Evolutionary conservation across 2,329 filamentous ascomycete species (phyloP).

Genomic region (Stachybotrys chartarum): DNA sequence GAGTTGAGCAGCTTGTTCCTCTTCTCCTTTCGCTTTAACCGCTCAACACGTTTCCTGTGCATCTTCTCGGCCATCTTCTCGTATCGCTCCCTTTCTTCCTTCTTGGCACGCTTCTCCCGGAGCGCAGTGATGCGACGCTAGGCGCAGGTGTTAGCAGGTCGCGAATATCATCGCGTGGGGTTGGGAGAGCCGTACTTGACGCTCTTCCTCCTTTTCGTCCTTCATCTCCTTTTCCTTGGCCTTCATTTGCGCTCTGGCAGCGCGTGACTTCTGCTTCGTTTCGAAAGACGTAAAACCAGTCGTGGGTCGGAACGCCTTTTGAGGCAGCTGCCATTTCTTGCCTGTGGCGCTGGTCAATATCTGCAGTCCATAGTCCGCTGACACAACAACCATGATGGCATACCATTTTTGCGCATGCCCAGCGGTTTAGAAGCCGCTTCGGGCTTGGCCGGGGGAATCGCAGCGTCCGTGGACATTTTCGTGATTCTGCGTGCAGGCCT

Average conservation of each 20-base stretch:
- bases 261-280: constrained; percentile 64
- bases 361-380: background rate
- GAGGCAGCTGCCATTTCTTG: constrained; percentile 86
- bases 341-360: constrained; percentile 42
- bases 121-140: constrained; percentile 73
- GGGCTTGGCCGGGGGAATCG: constrained; percentile 22
- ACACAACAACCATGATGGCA: constrained; percentile 9
- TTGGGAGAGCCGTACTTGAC: constrained; percentile 52
- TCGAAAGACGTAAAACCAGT: constrained; percentile 73
- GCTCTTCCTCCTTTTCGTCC: constrained; percentile 86
- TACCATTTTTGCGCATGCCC: constrained; percentile 83
- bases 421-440: constrained; percentile 31
- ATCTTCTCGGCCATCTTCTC: constrained; percentile 96
- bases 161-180: background rate
- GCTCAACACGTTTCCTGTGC: constrained; percentile 91
- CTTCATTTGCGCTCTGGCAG: constrained; percentile 69
- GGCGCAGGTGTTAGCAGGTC: constrained; percentile 7
- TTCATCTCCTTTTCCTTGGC: constrained; percentile 94
- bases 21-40: constrained; percentile 93
- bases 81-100: constrained; percentile 89
- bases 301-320: constrained; percentile 77
- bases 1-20: constrained; percentile 77
- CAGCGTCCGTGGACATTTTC: constrained; percentile 32
- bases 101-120: constrained; percentile 77
- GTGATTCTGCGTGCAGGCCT: background rate